Evolutionary conservation across 1,139 yeast species (phyloP).

Genomic region (Yamadazyma friedrichii): DNA sequence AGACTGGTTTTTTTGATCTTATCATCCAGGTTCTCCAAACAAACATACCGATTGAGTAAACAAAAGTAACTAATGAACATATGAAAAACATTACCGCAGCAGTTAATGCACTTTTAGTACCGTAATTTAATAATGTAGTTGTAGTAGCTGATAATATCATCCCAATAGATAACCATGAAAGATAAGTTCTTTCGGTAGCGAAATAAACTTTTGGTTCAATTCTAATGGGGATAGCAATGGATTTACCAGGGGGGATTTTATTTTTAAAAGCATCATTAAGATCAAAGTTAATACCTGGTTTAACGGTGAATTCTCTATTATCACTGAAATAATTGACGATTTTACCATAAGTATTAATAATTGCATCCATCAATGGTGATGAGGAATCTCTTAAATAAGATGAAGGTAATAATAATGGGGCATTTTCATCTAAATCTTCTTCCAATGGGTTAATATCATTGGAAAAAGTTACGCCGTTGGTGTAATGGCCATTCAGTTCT

Average conservation of each 20-base stretch:
- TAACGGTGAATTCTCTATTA: conserved; percentile 70
- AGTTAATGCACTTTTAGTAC: conserved; percentile 64
- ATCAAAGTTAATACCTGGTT: conserved; percentile 80
- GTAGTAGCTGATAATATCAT: conserved; percentile 74
- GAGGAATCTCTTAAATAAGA: conserved; percentile 27
- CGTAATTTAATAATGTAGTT: conserved; percentile 66
- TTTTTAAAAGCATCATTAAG: conserved; percentile 44
- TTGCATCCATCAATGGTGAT: conserved; percentile 32
- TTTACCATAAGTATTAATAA: conserved; percentile 33
- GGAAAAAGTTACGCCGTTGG: conserved; percentile 45
- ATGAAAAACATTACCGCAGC: conserved; percentile 90
- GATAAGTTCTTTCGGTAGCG: conserved; percentile 79
- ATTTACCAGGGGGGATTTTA: conserved; percentile 74
- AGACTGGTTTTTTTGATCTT: conserved; percentile 75
- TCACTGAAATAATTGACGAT: conserved; percentile 55
- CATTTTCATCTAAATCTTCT: conserved; percentile 45
- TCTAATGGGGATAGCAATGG: conserved; percentile 73
- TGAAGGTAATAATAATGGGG: conserved; percentile 40
- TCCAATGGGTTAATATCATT: conserved; percentile 49
- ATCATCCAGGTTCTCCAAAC: conserved; percentile 82
- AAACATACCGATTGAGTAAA: conserved; percentile 74
- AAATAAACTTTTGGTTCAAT: conserved; percentile 84
- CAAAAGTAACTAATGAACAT: conserved; percentile 70
- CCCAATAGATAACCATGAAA: conserved; percentile 76
- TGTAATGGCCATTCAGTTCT: conserved; percentile 40